Evolutionary conservation across 345 rosid genomes (phyloP).

Genomic region (Rhodamnia rubescens): DNA sequence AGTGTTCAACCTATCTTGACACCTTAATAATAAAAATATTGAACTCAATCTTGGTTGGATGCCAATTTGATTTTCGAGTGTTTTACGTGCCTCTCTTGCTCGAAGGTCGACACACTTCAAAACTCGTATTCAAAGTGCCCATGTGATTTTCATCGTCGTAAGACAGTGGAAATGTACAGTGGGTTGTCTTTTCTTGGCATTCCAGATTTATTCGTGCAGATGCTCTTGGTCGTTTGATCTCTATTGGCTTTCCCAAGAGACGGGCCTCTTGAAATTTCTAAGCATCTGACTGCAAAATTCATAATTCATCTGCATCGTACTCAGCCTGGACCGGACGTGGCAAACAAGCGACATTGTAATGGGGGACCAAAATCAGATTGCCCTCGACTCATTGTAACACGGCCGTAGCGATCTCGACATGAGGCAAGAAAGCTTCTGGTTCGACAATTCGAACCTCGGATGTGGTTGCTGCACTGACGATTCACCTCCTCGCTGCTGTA

Average conservation of each 20-base stretch:
- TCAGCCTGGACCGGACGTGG: background rate
- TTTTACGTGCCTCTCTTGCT: background rate
- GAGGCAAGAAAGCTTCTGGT: conserved; percentile 39
- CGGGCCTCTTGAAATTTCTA: background rate
- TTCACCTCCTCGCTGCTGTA: too few species aligned
- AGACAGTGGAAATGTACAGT: background rate
- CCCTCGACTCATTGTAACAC: conserved; percentile 14
- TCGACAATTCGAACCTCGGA: conserved; percentile 24
- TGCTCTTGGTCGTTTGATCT: background rate
- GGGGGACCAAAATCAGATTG: background rate
- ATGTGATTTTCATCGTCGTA: background rate
- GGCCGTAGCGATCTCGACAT: conserved; percentile 36
- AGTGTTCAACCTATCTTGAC: too few species aligned
- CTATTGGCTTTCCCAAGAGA: too few species aligned
- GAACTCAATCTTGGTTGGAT: too few species aligned
- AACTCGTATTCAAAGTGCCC: background rate
- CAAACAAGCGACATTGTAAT: background rate
- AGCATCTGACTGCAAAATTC: background rate
- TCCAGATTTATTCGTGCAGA: background rate
- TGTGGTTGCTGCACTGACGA: background rate
- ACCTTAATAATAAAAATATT: too few species aligned
- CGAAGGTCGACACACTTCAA: background rate
- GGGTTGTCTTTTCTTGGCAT: background rate
- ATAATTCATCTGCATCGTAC: background rate
- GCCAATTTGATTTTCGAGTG: background rate